Evolutionary conservation across 352 stramenopile species (phyloP).

Genomic region (Globisporangium ultimum): DNA sequence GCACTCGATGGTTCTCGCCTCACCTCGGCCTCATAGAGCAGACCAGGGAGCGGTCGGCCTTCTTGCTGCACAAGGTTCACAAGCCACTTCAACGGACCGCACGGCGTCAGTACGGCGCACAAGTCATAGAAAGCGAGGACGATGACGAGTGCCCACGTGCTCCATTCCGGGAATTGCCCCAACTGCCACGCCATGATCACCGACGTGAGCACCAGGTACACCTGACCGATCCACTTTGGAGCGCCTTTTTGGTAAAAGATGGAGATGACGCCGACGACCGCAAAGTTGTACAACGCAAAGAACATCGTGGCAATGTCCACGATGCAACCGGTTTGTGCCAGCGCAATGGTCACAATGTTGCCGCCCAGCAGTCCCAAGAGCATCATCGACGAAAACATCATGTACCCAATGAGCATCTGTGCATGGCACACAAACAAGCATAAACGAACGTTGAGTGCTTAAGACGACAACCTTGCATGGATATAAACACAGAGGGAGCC

Average conservation of each 20-base stretch:
- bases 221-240: constrained; percentile 86
- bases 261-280: constrained; percentile 82
- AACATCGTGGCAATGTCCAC: constrained; percentile 65
- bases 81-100: constrained; percentile 95
- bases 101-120: constrained; percentile 99
- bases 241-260: constrained; percentile 91
- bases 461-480: background rate
- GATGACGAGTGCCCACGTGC: constrained; percentile 89
- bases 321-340: constrained; percentile 54
- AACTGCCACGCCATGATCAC: constrained; percentile 99
- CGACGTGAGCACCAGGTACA: constrained; percentile 94
- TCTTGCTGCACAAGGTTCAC: constrained; percentile 94
- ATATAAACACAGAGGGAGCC: background rate
- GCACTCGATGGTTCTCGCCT: constrained; percentile 23
- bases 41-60: constrained; percentile 83
- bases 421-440: background rate
- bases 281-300: constrained; percentile 91
- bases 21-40: constrained; percentile 76
- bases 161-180: constrained; percentile 95
- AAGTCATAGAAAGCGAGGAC: constrained; percentile 98
- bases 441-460: background rate
- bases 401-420: constrained; percentile 82
- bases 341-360: constrained; percentile 76
- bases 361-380: constrained; percentile 82
- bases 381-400: constrained; percentile 89